Percentiles rank a stretch among this genome's conserved stretches.
Conservation (phyloP, 2,329 filamentous ascomycete species). For the Nemania abortiva region DNA sequence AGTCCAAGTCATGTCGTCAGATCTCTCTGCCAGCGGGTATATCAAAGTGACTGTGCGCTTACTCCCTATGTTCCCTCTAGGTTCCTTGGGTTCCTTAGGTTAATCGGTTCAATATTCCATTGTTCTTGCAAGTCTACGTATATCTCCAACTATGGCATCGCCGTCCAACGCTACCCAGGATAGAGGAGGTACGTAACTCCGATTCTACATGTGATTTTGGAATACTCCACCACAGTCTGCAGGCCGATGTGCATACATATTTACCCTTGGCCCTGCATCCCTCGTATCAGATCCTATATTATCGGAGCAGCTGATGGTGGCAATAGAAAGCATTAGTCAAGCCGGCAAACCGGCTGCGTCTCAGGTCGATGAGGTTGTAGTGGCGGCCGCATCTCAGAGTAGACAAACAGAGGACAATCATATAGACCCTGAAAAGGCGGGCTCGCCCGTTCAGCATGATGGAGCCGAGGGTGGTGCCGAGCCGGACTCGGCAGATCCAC, state of each 20-base stretch:
- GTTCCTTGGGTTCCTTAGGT: not conserved
- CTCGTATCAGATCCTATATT: conserved; percentile 25
- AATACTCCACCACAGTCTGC: conserved; percentile 24
- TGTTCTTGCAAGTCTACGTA: not conserved
- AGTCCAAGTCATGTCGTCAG: conserved; percentile 6
- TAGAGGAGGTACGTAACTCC: conserved; percentile 20
- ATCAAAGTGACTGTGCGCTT: conserved; percentile 5
- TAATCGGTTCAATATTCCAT: not conserved
- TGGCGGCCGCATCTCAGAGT: conserved; percentile 10
- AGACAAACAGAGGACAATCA: conserved; percentile 4
- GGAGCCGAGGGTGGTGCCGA: conserved; percentile 13
- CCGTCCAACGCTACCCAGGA: conserved; percentile 13
- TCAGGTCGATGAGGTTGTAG: conserved; percentile 18
- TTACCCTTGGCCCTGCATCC: conserved; percentile 22
- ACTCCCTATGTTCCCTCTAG: not conserved
- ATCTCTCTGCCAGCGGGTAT: conserved; percentile 7
- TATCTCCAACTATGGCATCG: conserved; percentile 24
- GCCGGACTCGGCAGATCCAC: conserved; percentile 50
- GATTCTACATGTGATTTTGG: conserved; percentile 22
- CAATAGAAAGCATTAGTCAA: conserved; percentile 23
- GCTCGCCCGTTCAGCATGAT: conserved; percentile 11
- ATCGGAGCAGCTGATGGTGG: conserved; percentile 26
- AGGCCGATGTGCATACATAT: conserved; percentile 14
- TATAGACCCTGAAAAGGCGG: conserved; percentile 16
- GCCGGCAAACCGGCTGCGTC: conserved; percentile 4